A percentile compares a stretch with the other conserved stretches of the same genome.
Conservation (phyloP, 169 alveolate species). For the Cryptosporidium viatorum region DNA sequence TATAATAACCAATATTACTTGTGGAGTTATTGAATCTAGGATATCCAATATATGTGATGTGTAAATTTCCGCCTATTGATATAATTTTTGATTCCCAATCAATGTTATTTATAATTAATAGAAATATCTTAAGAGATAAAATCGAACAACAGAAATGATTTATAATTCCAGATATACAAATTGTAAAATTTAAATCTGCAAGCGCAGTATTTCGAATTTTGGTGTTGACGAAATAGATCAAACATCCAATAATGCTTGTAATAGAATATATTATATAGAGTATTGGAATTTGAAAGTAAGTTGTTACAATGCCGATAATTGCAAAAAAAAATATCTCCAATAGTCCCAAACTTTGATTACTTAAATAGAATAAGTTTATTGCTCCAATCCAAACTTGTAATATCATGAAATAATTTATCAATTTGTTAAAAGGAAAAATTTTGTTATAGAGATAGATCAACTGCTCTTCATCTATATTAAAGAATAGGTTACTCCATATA, state of each 20-base stretch:
- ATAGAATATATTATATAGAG: slow-evolving; percentile 21
- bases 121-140: slow-evolving; percentile 18
- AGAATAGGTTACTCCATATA: slow-evolving; percentile 4
- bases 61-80: slow-evolving; percentile 4
- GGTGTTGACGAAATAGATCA: background rate
- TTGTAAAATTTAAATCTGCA: slow-evolving; percentile 30
- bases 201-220: background rate
- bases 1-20: background rate
- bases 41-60: background rate
- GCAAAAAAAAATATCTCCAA: slow-evolving; percentile 16
- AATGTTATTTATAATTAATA: background rate
- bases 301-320: background rate
- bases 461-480: slow-evolving; percentile 27
- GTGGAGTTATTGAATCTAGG: background rate
- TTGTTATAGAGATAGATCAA: background rate
- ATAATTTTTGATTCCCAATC: slow-evolving; percentile 5
- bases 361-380: background rate
- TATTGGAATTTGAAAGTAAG: slow-evolving; percentile 1
- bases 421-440: background rate
- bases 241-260: slow-evolving; percentile 9
- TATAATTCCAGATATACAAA: slow-evolving; percentile 11
- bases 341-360: slow-evolving; percentile 9
- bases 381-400: slow-evolving; percentile 19
- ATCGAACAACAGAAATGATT: slow-evolving; percentile 23
- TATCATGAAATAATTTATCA: background rate